Conservation (phyloP, 805 yeast genomes). For the Candida orba region DNA sequence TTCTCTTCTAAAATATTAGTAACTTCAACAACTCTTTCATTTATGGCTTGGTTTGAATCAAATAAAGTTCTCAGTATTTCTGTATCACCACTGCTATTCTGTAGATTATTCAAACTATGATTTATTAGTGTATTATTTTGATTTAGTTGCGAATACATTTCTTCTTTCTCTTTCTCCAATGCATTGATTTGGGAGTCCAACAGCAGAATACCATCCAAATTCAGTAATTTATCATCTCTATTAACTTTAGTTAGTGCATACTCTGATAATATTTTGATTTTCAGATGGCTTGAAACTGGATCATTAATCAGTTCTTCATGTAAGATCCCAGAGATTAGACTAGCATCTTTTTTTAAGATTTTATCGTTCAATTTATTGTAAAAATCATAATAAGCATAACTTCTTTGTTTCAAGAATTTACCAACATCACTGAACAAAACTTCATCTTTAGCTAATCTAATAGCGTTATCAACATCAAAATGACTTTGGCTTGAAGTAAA, state of each 20-base stretch:
- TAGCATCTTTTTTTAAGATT: not conserved
- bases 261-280: conserved; percentile 18
- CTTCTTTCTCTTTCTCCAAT: conserved; percentile 9
- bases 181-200: conserved; percentile 6
- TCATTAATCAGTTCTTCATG: conserved; percentile 12
- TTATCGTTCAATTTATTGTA: not conserved
- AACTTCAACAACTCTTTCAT: conserved; percentile 7
- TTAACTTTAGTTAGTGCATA: conserved; percentile 14
- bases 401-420: conserved; percentile 1
- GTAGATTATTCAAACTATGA: conserved; percentile 1
- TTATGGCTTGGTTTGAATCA: conserved; percentile 10
- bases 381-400: not conserved
- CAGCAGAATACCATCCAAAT: conserved; percentile 9
- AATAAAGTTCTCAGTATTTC: conserved; percentile 7
- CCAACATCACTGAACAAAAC: conserved; percentile 12
- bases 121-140: conserved; percentile 9
- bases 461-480: conserved; percentile 6
- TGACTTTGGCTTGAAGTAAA: conserved; percentile 1
- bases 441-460: not conserved
- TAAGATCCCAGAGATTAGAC: conserved; percentile 5
- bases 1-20: conserved; percentile 7
- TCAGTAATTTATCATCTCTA: conserved; percentile 7
- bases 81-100: conserved; percentile 1
- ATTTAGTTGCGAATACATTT: conserved; percentile 12
- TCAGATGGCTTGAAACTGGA: conserved; percentile 10